Evolutionary conservation across 306 rosid species (phyloP).

Genomic region (Carpinus fangiana): DNA sequence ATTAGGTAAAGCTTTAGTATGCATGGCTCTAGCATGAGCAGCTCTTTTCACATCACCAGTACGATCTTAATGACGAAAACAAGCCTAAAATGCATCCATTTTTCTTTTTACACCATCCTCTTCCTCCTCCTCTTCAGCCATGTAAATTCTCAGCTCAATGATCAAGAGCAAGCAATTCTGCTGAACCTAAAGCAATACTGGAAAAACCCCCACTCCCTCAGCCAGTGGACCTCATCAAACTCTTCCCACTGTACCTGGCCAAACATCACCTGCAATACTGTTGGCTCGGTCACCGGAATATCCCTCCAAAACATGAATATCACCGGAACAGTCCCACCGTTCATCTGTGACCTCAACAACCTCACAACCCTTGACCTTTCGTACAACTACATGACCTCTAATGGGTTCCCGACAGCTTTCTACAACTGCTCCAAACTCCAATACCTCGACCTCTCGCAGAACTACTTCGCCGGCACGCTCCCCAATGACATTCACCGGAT

Average conservation of each 20-base stretch:
- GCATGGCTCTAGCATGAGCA: too few relatives aligned
- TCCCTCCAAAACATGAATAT: conserved; percentile 14
- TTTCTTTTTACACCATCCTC: conserved; percentile 19
- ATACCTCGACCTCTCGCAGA: conserved; percentile 44
- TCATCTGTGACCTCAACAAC: conserved; percentile 64
- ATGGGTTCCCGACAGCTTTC: conserved; percentile 52
- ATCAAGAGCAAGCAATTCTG: conserved; percentile 47
- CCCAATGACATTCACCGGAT: conserved; percentile 49
- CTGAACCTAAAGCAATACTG: conserved; percentile 44
- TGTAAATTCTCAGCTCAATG: conserved; percentile 45
- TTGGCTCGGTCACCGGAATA: conserved; percentile 43
- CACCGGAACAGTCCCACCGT: conserved; percentile 43
- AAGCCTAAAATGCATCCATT: neutral
- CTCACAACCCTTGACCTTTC: conserved; percentile 50
- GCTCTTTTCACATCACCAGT: too few relatives aligned
- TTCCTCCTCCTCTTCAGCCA: conserved; percentile 17
- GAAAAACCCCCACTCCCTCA: conserved; percentile 37
- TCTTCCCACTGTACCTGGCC: conserved; percentile 57
- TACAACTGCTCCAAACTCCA: conserved; percentile 52
- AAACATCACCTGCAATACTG: conserved; percentile 46
- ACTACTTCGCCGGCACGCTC: conserved; percentile 48
- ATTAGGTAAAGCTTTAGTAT: too few relatives aligned
- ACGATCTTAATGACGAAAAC: conserved; percentile 25
- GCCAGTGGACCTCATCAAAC: conserved; percentile 51
- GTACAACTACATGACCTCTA: conserved; percentile 29